A percentile compares a stretch with the other conserved stretches of the same genome.
phyloP scores from a whole-genome alignment of 306 rosid genomes.

The Neltuma alba region DNA sequence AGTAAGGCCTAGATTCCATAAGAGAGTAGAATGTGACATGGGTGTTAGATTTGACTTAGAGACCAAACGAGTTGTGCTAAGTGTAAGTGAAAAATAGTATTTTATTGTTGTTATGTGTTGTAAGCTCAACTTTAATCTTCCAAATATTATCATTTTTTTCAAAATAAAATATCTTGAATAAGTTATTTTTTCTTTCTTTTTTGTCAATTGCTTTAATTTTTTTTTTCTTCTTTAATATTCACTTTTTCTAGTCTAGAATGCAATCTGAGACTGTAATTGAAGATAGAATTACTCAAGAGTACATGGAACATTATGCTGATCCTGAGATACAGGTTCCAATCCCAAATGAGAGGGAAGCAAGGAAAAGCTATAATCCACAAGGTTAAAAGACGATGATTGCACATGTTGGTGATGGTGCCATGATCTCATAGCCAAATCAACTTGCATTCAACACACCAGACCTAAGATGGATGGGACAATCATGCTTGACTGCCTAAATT shows the following conservation, averaged over 20 bases:
- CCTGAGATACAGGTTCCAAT: not conserved
- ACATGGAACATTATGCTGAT: not conserved
- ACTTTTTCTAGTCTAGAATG: not conserved
- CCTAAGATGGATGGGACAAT: no score
- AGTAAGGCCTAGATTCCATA: not conserved
- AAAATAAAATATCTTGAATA: no score
- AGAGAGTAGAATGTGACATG: not conserved
- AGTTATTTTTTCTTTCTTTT: no score
- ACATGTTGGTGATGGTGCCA: not conserved
- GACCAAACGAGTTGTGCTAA: not conserved
- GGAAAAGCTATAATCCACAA: not conserved
- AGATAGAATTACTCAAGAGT: not conserved
- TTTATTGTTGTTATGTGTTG: no score
- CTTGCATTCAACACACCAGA: no score
- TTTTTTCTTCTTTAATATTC: no score
- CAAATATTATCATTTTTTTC: no score
- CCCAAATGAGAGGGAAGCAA: not conserved
- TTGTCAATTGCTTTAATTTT: no score
- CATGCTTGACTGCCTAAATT: no score
- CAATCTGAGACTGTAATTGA: not conserved
- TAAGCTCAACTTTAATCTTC: no score
- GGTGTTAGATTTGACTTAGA: not conserved
- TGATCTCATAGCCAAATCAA: no score
- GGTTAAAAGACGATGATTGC: not conserved
- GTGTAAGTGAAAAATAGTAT: not conserved